phyloP scores from a whole-genome alignment of 1,139 yeast genomes.

The Candida labiduridarum region DNA sequence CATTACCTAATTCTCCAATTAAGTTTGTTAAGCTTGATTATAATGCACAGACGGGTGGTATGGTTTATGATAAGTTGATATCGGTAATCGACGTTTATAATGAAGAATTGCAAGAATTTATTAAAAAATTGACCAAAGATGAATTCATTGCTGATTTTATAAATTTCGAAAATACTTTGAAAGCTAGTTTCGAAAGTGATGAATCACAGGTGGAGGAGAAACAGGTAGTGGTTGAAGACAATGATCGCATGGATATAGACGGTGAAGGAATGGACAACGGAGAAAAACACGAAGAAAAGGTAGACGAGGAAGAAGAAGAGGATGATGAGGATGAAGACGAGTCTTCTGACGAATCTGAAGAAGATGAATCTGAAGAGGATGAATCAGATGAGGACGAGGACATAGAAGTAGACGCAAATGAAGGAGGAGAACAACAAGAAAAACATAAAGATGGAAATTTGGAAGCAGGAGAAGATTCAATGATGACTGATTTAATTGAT shows the following conservation, averaged over 20 bases:
- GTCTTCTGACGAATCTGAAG: slow-evolving; percentile 1
- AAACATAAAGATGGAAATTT: slow-evolving; percentile 1
- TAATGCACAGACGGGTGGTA: slow-evolving; percentile 28
- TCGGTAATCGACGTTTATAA: slow-evolving; percentile 20
- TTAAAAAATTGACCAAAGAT: slow-evolving; percentile 26
- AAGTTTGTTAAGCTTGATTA: slow-evolving; percentile 20
- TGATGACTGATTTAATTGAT: not conserved
- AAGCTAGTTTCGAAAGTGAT: slow-evolving; percentile 16
- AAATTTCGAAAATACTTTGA: slow-evolving; percentile 25
- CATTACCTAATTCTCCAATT: slow-evolving; percentile 10
- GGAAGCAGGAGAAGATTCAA: not conserved
- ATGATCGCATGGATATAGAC: slow-evolving; percentile 19
- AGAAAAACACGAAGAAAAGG: slow-evolving; percentile 8
- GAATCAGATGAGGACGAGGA: slow-evolving; percentile 11
- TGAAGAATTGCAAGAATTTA: slow-evolving; percentile 23
- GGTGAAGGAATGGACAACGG: slow-evolving; percentile 9
- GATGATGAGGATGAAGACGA: slow-evolving; percentile 8
- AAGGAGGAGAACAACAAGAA: slow-evolving; percentile 4
- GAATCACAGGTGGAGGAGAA: slow-evolving; percentile 19
- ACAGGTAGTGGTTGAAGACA: slow-evolving; percentile 17
- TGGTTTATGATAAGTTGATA: slow-evolving; percentile 30
- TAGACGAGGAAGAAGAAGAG: slow-evolving; percentile 8
- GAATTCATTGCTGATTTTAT: slow-evolving; percentile 36
- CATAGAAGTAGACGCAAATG: not conserved
- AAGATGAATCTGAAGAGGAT: slow-evolving; percentile 25